Evolutionary conservation across 2,329 filamentous ascomycete genomes (phyloP), one percentile per base, ranked within the genome.

Genomic region (Beauveria pseudobassiana): DNA sequence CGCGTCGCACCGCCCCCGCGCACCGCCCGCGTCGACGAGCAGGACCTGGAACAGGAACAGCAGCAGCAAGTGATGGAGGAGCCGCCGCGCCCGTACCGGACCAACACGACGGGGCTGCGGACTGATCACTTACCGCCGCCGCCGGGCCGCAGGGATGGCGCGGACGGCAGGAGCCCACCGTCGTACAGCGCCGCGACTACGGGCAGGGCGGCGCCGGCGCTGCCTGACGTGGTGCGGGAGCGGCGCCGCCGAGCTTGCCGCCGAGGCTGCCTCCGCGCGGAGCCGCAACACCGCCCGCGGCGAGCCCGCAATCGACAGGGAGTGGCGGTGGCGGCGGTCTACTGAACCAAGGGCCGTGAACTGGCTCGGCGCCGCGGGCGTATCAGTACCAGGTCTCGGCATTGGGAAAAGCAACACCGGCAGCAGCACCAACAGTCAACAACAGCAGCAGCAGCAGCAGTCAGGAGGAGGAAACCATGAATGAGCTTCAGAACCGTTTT

Each of bases 311-410:
- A 12, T 69, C 75, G n/a, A 74, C 77, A 1, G 61, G 62, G 7
- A 62, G 65, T 38, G 14, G 34, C 66, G 50, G 68, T 56, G 65
- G 63, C 48, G 69, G 63, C 48, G 67, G 71, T 18, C 69, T 74
- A 38, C 65, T 83, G 40, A 83, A 84, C 67, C 77, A 80, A 68
- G 83, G 80, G 87, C 91, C 5, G 72, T 88, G 61, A 80, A 77
- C 62, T 82, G 90, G 48, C 79, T 97, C 9, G 84, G 87, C 12
- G 82, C 85, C 43, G 87, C 90, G 1, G 92, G 92, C 1, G 80
- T 96, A 6, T 89, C 87, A 0, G 90, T 96, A 0, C 88, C 91
- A 0, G 88, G 83, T 0, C 78, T 96, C 4, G 89, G 89, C 5
- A 96, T 96, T 64, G 87, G 85, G 61, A 67, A 69, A 66, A 65